These are phyloP conservation scores for Hypsizygus marmoreus DNA, from an alignment of 768 basidiomycete genomes.

Conservation along the genomic window DNA sequence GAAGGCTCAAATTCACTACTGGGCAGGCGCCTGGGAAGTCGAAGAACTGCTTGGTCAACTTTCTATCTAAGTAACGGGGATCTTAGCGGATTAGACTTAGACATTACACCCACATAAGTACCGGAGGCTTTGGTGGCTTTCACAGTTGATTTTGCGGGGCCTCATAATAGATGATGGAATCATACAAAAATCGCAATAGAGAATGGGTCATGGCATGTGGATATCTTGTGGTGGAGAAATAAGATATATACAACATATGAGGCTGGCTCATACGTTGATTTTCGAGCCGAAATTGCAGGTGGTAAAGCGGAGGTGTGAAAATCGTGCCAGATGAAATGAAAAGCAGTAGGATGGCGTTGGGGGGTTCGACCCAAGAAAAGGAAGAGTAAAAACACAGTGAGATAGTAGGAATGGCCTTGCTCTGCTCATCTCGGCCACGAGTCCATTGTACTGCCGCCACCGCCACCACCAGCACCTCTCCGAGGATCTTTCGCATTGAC, in stretches of 20 bases:
- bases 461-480: conserved; percentile 48
- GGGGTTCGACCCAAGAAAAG: conserved; percentile 7
- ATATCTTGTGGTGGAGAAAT: conserved; percentile 14
- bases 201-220: too few relatives aligned
- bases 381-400: conserved; percentile 3
- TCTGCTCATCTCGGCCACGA: conserved; percentile 67
- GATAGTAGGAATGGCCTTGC: conserved; percentile 1
- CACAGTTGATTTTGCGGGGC: too few relatives aligned
- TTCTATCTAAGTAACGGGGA: conserved; percentile 28
- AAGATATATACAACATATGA: conserved; percentile 17
- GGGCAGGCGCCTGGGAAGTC: conserved; percentile 96
- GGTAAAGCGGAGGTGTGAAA: conserved; percentile 8
- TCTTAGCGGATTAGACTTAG: background rate
- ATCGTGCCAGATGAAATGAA: conserved; percentile 1
- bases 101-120: conserved; percentile 13
- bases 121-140: too few relatives aligned
- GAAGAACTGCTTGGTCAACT: conserved; percentile 74
- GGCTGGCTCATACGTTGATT: conserved; percentile 23
- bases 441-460: conserved; percentile 46
- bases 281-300: conserved; percentile 8
- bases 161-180: too few relatives aligned
- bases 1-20: conserved; percentile 73
- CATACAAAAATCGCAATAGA: too few relatives aligned
- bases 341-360: conserved; percentile 4
- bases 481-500: conserved; percentile 54